Evolutionary conservation across 2,329 filamentous ascomycete genomes (phyloP).

Genomic region (Torrubiella hemipterigena): DNA sequence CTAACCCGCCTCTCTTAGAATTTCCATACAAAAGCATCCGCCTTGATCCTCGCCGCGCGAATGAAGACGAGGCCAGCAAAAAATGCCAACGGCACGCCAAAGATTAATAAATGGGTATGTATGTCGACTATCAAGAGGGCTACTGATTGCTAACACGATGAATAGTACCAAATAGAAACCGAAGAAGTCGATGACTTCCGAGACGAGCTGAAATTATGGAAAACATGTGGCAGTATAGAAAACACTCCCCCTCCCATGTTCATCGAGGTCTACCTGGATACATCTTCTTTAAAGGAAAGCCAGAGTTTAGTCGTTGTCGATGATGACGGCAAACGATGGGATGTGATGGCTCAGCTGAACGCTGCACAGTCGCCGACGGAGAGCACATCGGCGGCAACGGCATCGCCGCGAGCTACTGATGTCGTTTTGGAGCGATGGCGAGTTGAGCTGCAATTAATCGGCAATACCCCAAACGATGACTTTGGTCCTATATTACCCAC

Average conservation of each 20-base stretch:
- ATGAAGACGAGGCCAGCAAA: conserved; percentile 50
- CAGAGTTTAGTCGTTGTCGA: conserved; percentile 83
- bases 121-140: neutral
- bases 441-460: conserved; percentile 55
- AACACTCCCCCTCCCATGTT: conserved; percentile 72
- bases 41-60: conserved; percentile 72
- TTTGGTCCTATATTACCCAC: conserved; percentile 62
- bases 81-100: conserved; percentile 31
- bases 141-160: conserved; percentile 7
- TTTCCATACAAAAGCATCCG: conserved; percentile 78
- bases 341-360: conserved; percentile 74
- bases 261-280: conserved; percentile 83
- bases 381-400: conserved; percentile 26
- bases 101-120: conserved; percentile 80
- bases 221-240: conserved; percentile 62
- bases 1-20: conserved; percentile 46
- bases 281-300: conserved; percentile 64
- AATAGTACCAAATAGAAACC: conserved; percentile 86
- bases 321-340: conserved; percentile 83
- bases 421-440: conserved; percentile 87
- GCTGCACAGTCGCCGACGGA: conserved; percentile 43
- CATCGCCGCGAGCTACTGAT: conserved; percentile 52
- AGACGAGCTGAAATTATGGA: conserved; percentile 75
- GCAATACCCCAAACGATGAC: conserved; percentile 39
- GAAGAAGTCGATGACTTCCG: conserved; percentile 83